phyloP scores from a whole-genome alignment of 2,329 filamentous ascomycete genomes.

The Cryphonectria japonica region DNA sequence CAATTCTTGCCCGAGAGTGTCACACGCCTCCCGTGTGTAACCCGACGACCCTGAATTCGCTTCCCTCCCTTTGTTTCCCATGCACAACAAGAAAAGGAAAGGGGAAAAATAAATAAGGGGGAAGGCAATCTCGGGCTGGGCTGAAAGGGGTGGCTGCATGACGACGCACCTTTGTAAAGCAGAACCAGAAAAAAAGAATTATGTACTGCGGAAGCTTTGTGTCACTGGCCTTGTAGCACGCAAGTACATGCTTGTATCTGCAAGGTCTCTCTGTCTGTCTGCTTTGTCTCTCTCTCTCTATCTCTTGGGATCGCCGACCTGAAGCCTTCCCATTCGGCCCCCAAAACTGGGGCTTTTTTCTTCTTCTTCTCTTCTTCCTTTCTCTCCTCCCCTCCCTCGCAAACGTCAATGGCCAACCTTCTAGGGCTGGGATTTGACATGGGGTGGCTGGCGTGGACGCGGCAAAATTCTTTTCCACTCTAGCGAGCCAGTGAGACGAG shows the following conservation, averaged over 20 bases:
- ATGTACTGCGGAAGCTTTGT: background rate
- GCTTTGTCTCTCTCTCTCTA: background rate
- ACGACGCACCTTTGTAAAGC: no score
- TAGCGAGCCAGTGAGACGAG: background rate
- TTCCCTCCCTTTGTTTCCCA: background rate
- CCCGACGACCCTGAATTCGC: background rate
- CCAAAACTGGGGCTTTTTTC: background rate
- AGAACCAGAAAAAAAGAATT: background rate
- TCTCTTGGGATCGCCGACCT: background rate
- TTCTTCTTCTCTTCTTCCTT: no score
- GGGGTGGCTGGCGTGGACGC: no score
- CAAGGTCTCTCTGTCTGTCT: background rate
- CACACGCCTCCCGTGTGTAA: background rate
- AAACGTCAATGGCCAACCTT: no score
- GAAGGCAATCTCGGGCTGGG: background rate
- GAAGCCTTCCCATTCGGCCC: background rate
- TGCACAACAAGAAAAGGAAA: background rate
- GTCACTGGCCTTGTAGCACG: background rate
- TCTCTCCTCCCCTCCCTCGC: no score
- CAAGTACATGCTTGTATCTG: background rate
- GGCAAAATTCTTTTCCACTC: background rate
- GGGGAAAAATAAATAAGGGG: no score
- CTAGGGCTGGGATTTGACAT: no score
- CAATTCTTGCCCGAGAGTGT: background rate
- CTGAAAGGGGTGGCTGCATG: background rate